Percentiles rank a stretch among this genome's conserved stretches.
phyloP scores from a whole-genome alignment of 768 basidiomycete species.

The Macrolepiota fuliginosa region DNA sequence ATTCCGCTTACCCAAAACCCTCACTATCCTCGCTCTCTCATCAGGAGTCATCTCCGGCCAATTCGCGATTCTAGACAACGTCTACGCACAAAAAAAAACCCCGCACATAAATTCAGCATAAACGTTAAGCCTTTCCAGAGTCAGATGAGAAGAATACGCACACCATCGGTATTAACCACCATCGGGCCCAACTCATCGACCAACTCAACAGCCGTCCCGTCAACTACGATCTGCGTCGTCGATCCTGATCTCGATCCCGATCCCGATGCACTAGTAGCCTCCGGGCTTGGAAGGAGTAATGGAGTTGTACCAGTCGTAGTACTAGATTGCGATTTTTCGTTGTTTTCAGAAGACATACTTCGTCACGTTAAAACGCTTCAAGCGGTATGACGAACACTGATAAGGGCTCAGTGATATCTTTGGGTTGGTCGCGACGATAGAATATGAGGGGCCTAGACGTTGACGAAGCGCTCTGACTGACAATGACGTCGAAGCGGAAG shows the following conservation, averaged over 20 bases:
- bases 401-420: too few species aligned
- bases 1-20: conserved; percentile 53
- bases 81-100: conserved; percentile 32
- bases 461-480: too few species aligned
- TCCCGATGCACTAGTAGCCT: neutral
- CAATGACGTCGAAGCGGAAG: conserved; percentile 4
- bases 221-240: neutral
- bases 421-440: too few species aligned
- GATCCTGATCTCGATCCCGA: neutral
- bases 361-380: too few species aligned
- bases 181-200: neutral
- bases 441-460: too few species aligned
- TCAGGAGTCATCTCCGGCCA: conserved; percentile 56
- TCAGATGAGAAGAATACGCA: too few species aligned
- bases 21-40: conserved; percentile 55
- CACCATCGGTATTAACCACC: neutral
- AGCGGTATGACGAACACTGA: too few species aligned
- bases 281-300: neutral
- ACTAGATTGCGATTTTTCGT: neutral
- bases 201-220: neutral
- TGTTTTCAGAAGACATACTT: too few species aligned
- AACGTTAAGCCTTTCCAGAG: too few species aligned
- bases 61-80: conserved; percentile 62
- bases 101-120: too few species aligned
- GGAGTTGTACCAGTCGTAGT: neutral